Base-by-base conservation (phyloP, 1,284 basidiomycete species). In the Tetrapyrgos nigripes region DNA sequence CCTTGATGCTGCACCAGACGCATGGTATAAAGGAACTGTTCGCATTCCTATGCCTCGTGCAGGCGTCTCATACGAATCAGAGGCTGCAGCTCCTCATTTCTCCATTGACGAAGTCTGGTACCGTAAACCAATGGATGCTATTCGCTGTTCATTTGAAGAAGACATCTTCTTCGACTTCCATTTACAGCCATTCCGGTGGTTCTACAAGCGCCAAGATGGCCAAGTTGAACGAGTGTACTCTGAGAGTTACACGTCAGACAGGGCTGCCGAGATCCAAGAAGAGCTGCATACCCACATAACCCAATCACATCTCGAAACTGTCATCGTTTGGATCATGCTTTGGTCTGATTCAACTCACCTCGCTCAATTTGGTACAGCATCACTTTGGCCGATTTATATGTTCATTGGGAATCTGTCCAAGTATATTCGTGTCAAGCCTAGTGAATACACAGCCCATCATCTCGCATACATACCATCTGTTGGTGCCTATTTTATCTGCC, bases 331-430 rank as follows among this genome's bases (percentile, higher is more conserved):
- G 28, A 40, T 57, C 4, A 56, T 53, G 49, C 19, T 64, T 10
- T 63, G 59, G 55, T 68, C 64, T 4, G 67, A 67, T 56, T 50
- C 66, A 0, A 75, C 71, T 4, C 68, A 70, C 40, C 55, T 75
- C 6, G 63, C 73, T 0, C 62, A 70, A 27, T 75, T 75, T 52
- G 70, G 75, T 0, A 64, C 59, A 1, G 67, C 71, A 2, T 63
- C 58, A 8, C 50, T 70, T 0, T 75, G 73, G 73, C 73, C 70
- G 1, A 61, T 72, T 3, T 76, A 76, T 45, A 31, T 71, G 9
- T 64, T 58, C 10, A 66, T 72, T 48, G 69, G 66, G 5, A 74
- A 74, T 55, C 59, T 64, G 1, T 65, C 69, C n/a, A 71, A 76
- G 55, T 70, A 69, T 52, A 33, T 49, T 14, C 58, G 64, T 2